Evolutionary conservation across 1,139 yeast genomes (phyloP).

Genomic region (Chernovozyma aurita): DNA sequence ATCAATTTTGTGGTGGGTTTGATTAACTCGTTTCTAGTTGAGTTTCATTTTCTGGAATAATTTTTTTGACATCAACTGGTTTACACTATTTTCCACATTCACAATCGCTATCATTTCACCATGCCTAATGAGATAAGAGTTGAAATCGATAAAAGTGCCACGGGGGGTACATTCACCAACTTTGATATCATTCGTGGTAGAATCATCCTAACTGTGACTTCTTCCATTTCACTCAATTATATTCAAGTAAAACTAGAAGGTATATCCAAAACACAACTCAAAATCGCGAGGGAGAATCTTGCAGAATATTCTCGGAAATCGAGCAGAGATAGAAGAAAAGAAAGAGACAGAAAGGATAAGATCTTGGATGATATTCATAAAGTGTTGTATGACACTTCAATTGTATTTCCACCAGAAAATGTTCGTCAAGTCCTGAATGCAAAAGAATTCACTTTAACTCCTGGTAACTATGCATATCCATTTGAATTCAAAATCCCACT

Average conservation of each 20-base stretch:
- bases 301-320: neutral
- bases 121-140: constrained; percentile 26
- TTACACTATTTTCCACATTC: too few relatives aligned
- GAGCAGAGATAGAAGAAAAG: constrained; percentile 9
- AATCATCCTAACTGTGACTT: constrained; percentile 39
- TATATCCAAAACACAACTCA: constrained; percentile 36
- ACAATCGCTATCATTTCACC: too few relatives aligned
- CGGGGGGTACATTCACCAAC: constrained; percentile 49
- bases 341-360: constrained; percentile 17
- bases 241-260: constrained; percentile 63
- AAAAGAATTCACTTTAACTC: constrained; percentile 54
- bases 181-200: constrained; percentile 47
- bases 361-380: constrained; percentile 46
- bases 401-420: constrained; percentile 61
- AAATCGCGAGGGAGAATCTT: constrained; percentile 17
- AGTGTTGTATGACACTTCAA: constrained; percentile 48
- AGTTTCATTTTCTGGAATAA: too few relatives aligned
- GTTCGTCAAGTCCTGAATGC: constrained; percentile 44
- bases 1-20: too few relatives aligned
- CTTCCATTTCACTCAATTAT: constrained; percentile 45
- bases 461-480: constrained; percentile 57
- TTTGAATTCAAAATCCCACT: constrained; percentile 54
- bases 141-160: constrained; percentile 31
- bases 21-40: too few relatives aligned
- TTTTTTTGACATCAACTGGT: too few relatives aligned